Evolutionary conservation across 805 yeast species (phyloP).

Genomic region (Tetrapisispora namnaoensis): DNA sequence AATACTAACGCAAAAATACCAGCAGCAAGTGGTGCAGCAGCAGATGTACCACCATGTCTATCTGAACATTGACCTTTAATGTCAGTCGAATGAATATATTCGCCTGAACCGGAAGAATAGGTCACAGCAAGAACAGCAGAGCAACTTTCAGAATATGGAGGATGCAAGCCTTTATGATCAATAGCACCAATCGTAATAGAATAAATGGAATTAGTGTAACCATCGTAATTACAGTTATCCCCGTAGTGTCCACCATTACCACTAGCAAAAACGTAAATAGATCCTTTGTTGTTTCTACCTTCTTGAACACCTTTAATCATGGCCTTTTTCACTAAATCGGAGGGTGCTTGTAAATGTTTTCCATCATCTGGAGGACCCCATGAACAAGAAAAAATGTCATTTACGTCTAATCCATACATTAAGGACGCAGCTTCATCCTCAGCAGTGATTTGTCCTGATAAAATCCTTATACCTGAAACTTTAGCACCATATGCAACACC

Average conservation of each 20-base stretch:
- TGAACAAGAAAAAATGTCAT: slow-evolving; percentile 92
- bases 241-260: slow-evolving; percentile 83
- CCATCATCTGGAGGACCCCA: slow-evolving; percentile 99
- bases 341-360: slow-evolving; percentile 74
- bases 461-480: slow-evolving; percentile 83
- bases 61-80: slow-evolving; percentile 58
- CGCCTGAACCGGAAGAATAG: slow-evolving; percentile 84
- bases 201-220: slow-evolving; percentile 90
- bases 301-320: slow-evolving; percentile 73
- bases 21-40: slow-evolving; percentile 97
- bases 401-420: slow-evolving; percentile 66
- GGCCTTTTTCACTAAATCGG: slow-evolving; percentile 66
- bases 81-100: slow-evolving; percentile 83
- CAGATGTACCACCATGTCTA: slow-evolving; percentile 92
- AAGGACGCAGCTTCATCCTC: slow-evolving; percentile 90
- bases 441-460: slow-evolving; percentile 68
- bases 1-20: slow-evolving; percentile 83
- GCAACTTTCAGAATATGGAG: slow-evolving; percentile 85
- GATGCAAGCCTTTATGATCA: slow-evolving; percentile 79
- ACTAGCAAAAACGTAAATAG: slow-evolving; percentile 87
- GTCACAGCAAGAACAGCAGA: slow-evolving; percentile 92
- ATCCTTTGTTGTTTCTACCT: slow-evolving; percentile 75
- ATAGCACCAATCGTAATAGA: slow-evolving; percentile 93
- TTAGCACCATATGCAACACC: slow-evolving; percentile 89
- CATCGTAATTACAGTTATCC: slow-evolving; percentile 94